Evolutionary conservation across 2,329 filamentous ascomycete genomes (phyloP), one percentile per base, ranked within the genome.

Genomic region (Fusarium chlamydosporum): DNA sequence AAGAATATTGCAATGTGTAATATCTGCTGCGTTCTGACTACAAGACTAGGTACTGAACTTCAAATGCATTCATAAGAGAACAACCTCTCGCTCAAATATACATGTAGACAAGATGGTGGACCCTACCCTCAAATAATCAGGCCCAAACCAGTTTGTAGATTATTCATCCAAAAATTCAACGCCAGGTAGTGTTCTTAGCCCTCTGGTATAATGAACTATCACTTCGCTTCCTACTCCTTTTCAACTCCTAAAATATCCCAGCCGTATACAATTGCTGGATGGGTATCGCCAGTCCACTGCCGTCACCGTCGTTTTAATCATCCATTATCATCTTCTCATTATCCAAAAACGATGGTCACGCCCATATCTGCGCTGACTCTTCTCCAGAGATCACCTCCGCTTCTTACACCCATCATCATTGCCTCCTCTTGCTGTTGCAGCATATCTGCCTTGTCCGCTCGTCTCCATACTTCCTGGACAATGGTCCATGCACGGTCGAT

Each of bases 401-500:
- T 65, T 33, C 61, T 42, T 43, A 64, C 50, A 29, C 63, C 59
- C 74, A 55, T 63, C 55, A 52, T 35, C 61, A 58, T 64, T 31
- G 65, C 68, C 46, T 68, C 67, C 31, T 66, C 68, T 48, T 74
- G 65, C 11, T 75, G 73, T 40, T 76, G 73, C 67, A 54, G 57
- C 65, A 52, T 61, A 23, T 72, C 74, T 57, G 42, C 74, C 62
- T 63, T 74, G 59, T 89, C 86, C 1, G 82, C 82, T 56, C 86
- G 79, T 56, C 81, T 81, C 87, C 88, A 91, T 11, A 91, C 84
- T 74, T 89, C 88, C 68, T 85, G 81, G 5, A 89, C 84, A 35
- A 91, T 85, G 13, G 82, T 82, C 86, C 87, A 89, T 5, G 87
- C 85, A 63, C 86, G 81, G 65, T 83, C 83, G 59, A 91, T 90